Conservation (phyloP, 345 rosid genomes). For the Theobroma cacao region DNA sequence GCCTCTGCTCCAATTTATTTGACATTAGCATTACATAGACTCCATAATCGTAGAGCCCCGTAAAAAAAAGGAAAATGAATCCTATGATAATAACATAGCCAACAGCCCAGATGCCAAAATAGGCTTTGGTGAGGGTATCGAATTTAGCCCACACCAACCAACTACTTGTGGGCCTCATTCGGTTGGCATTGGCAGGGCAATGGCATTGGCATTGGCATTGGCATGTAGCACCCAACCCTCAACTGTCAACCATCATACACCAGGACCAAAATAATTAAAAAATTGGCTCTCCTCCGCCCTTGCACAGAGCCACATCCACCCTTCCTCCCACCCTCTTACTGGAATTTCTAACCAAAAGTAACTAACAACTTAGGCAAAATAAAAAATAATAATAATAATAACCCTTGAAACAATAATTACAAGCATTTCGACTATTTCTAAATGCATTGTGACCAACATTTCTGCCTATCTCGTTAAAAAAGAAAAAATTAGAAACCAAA, state of each 20-base stretch:
- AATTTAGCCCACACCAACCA: not conserved
- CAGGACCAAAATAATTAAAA: not conserved
- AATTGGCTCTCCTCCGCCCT: not conserved
- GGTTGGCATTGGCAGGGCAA: too few species aligned
- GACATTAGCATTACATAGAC: too few species aligned
- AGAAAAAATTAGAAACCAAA: conserved; percentile 40
- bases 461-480: not conserved
- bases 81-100: too few species aligned
- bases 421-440: conserved; percentile 9
- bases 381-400: not conserved
- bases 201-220: too few species aligned
- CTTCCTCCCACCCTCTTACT: not conserved
- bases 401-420: conserved; percentile 21
- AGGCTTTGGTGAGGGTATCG: not conserved
- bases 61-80: too few species aligned
- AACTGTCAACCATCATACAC: not conserved
- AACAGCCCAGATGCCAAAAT: too few species aligned
- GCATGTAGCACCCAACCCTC: not conserved
- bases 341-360: not conserved
- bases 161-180: not conserved
- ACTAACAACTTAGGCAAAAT: conserved; percentile 3
- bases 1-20: too few species aligned
- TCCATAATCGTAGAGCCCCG: too few species aligned
- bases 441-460: not conserved
- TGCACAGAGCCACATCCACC: not conserved